Conservation (phyloP, 495 filamentous ascomycete species). For the Neurospora cerealis region DNA sequence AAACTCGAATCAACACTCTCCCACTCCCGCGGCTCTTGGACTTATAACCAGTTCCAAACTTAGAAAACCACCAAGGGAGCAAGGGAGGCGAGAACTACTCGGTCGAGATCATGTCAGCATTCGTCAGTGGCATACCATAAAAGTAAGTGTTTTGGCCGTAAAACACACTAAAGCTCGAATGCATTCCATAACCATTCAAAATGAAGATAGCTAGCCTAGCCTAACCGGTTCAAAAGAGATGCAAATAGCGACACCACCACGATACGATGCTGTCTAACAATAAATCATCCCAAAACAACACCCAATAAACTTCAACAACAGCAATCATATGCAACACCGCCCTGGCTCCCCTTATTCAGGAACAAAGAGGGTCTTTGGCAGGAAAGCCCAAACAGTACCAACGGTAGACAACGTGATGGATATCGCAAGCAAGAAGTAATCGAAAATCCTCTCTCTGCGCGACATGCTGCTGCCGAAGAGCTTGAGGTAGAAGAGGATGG, state of each 20-base stretch:
- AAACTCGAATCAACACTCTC: too few relatives aligned
- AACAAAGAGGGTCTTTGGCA: conserved; percentile 57
- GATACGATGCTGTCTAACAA: neutral
- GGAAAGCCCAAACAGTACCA: conserved; percentile 79
- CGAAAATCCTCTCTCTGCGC: conserved; percentile 50
- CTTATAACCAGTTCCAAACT: neutral
- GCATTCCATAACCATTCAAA: neutral
- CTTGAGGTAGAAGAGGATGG: conserved; percentile 83
- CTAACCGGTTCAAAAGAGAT: neutral
- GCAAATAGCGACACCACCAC: neutral
- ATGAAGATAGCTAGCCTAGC: neutral
- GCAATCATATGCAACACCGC: neutral
- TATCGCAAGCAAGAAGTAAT: conserved; percentile 59
- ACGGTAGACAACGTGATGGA: conserved; percentile 59
- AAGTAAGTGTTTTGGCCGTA: neutral
- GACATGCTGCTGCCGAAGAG: conserved; percentile 76
- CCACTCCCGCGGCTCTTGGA: too few relatives aligned
- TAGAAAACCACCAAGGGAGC: neutral
- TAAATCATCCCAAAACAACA: neutral
- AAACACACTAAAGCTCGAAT: neutral
- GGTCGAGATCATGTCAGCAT: neutral
- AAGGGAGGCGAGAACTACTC: neutral
- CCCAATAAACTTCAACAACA: neutral
- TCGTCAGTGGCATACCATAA: neutral
- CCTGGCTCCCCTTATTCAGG: conserved; percentile 16